Evolutionary conservation across 2,329 filamentous ascomycete species (phyloP), one percentile per base, ranked within the genome.

Genomic region (Thielaviopsis euricoi): DNA sequence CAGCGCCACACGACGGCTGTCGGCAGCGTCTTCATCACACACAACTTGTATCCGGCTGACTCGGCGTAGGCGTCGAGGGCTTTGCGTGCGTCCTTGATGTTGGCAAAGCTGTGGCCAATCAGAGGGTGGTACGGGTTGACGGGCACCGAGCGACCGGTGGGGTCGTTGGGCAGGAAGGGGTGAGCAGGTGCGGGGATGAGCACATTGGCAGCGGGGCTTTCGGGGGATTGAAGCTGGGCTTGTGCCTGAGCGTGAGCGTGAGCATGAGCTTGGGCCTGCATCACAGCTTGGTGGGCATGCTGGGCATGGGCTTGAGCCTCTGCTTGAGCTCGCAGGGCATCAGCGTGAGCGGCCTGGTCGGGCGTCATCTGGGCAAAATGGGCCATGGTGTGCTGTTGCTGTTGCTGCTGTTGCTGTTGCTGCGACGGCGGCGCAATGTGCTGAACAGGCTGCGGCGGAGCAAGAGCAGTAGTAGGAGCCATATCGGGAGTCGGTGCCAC

Each of bases 1-100:
- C 58, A 60, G 6, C 58, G 58, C 58, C 58, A 60, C 5, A 60
- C 58, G 10, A 60, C 58, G 25, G 58, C 58, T 7, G 58, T 56
- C 10, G 58, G 58, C 12, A 60, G 58, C 17, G 58, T 60, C 33
- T 60, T 60, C 58, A 60, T 60, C 33, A 60, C 58, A 13, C 58
- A 60, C 17, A 60, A 22, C 52, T 60, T 60, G 58, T 60, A 60
- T 5, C 58, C 58, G 21, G 58, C 52, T 2, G 55, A 46, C 23
- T 60, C 58, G n/a, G 58, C 58, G 53, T 60, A 56, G 12, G 55
- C 55, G 55, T 60, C 58, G 5, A 60, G 56, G 6, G 58, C 55
- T 17, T 51, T 50, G 43, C 58, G 58, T 10, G 55, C 55, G 40
- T 60, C 58, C 17, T 53, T 26, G 19, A 60, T 60, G 23, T 57